These are phyloP conservation scores for Yamadazyma sp. DNA, from an alignment of 805 yeast species.

Conservation along the genomic window DNA sequence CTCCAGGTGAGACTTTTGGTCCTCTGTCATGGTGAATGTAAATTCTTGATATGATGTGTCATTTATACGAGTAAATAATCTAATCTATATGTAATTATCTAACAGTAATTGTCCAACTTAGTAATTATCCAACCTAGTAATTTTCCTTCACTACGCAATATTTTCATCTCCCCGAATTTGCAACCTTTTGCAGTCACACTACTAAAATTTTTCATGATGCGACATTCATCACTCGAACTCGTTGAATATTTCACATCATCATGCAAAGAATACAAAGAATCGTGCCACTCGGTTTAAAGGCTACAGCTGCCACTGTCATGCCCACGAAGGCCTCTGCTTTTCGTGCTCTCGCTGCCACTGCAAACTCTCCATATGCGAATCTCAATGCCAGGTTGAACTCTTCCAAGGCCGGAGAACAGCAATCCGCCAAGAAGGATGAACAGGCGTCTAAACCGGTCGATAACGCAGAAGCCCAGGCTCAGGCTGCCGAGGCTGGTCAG, in stretches of 20 bases:
- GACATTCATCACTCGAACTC: conserved; percentile 3
- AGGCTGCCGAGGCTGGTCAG: conserved; percentile 5
- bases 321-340: conserved; percentile 5
- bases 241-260: background rate
- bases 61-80: too few species aligned
- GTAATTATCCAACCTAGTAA: too few species aligned
- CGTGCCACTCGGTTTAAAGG: conserved; percentile 2
- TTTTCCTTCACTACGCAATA: too few species aligned
- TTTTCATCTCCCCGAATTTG: too few species aligned
- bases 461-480: conserved; percentile 9
- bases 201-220: conserved; percentile 8
- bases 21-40: conserved; percentile 48
- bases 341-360: background rate
- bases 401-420: conserved; percentile 17
- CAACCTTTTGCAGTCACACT: conserved; percentile 10
- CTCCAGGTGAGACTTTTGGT: conserved; percentile 48
- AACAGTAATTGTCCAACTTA: too few species aligned
- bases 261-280: conserved; percentile 9
- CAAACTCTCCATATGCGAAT: background rate
- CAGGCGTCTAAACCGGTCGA: conserved; percentile 16
- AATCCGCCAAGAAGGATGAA: too few species aligned
- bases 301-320: background rate
- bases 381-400: conserved; percentile 18
- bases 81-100: too few species aligned
- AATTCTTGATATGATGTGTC: too few species aligned